Evolutionary conservation across 2,329 filamentous ascomycete genomes (phyloP), one percentile per base, ranked within the genome.

Genomic region (Ophiocordyceps sinensis): DNA sequence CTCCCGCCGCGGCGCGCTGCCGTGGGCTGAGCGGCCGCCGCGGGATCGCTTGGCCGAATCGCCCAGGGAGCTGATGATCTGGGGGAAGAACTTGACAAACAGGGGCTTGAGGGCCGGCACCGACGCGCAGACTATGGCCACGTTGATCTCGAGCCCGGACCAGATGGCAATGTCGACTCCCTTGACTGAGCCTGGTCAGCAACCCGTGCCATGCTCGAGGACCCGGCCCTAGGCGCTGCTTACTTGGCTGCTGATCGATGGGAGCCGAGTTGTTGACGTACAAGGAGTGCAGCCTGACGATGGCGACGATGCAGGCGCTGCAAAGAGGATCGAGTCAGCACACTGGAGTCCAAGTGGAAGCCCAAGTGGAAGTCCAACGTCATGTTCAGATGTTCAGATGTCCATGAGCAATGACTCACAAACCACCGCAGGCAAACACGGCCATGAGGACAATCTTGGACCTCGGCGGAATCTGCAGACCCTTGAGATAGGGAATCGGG

Each of bases 361-460:
- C n/a, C n/a, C n/a, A n/a, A n/a, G n/a, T n/a, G n/a, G n/a, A n/a
- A n/a, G n/a, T n/a, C n/a, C n/a, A n/a, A n/a, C n/a, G n/a, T n/a
- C n/a, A n/a, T n/a, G n/a, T n/a, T n/a, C n/a, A n/a, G n/a, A n/a
- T n/a, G n/a, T n/a, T n/a, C n/a, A n/a, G 29, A 14, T 30, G 3
- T 3, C 2, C 14, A 30, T 30, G 19, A 37, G 15, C 14, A 10
- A 13, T n/a, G 10, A 52, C 57, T 49, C 46, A 62, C 59, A 59
- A 65, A 47, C 41, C 51, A 38, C 49, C 65, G 46, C 59, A 51
- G 21, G 58, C 62, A 56, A 61, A 61, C 28, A 56, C 61, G 41
- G 41, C 54, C 47, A 55, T 61, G 48, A 71, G 51, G 1, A 64
- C 63, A 26, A 65, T 45, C 31, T 66, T 65, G 35, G 65, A 63